Percentiles rank a stretch among this genome's conserved stretches.
These are phyloP conservation scores for Zygosaccharomyces sapae DNA, from an alignment of 1,139 yeast species.

Conservation along the genomic window DNA sequence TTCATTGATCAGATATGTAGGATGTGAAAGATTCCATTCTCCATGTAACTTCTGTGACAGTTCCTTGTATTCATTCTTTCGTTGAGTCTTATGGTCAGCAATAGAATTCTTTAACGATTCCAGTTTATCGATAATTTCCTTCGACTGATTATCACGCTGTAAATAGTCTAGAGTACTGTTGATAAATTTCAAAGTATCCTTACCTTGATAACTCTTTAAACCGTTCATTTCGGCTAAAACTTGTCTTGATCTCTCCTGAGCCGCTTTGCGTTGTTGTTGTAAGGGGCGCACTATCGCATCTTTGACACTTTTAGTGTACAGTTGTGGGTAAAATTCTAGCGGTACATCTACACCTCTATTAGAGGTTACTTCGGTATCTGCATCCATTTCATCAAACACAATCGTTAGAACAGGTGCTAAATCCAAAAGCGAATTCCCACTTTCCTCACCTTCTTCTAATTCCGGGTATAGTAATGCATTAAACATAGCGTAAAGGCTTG, in stretches of 20 bases:
- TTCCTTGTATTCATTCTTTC: constrained; percentile 28
- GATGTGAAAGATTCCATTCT: constrained; percentile 31
- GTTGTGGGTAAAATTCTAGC: constrained; percentile 33
- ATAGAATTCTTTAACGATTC: constrained; percentile 22
- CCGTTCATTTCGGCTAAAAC: constrained; percentile 22
- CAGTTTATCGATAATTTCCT: constrained; percentile 14
- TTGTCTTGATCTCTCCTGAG: constrained; percentile 20
- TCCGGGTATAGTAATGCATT: constrained; percentile 32
- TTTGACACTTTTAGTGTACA: constrained; percentile 30
- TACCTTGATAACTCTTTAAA: constrained; percentile 33
- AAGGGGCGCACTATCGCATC: constrained; percentile 28
- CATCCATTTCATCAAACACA: constrained; percentile 33
- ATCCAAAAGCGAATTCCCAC: constrained; percentile 26
- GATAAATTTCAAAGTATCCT: constrained; percentile 28
- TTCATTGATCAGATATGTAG: constrained; percentile 24
- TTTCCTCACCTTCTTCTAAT: constrained; percentile 15
- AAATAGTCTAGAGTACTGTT: constrained; percentile 30
- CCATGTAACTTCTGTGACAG: constrained; percentile 25
- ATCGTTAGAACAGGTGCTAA: constrained; percentile 32
- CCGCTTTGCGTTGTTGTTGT: constrained; percentile 21
- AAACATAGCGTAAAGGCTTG: constrained; percentile 33
- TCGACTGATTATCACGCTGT: constrained; percentile 16
- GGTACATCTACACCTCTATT: constrained; percentile 33
- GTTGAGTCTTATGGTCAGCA: constrained; percentile 15
- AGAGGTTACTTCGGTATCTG: constrained; percentile 20